Evolutionary conservation across 2,329 filamentous ascomycete genomes (phyloP).

Genomic region (Pseudogymnoascus sp.): DNA sequence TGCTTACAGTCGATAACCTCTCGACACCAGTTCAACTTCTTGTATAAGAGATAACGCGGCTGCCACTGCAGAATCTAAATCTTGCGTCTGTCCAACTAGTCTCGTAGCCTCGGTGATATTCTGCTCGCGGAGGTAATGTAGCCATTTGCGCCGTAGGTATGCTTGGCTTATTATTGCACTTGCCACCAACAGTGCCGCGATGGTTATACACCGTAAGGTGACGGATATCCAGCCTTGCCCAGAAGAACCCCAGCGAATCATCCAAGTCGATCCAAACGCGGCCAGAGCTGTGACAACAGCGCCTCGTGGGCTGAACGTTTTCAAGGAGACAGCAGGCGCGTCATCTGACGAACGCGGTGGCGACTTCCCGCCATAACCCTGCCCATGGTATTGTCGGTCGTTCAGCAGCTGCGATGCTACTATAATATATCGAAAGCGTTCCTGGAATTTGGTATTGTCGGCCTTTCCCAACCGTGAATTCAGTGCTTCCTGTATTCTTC

Average conservation of each 20-base stretch:
- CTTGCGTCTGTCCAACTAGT: constrained; percentile 67
- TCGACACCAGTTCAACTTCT: constrained; percentile 89
- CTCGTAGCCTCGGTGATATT: constrained; percentile 59
- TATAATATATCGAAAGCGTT: constrained; percentile 88
- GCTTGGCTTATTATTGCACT: constrained; percentile 56
- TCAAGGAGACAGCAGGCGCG: neutral
- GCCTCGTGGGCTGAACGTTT: constrained; percentile 48
- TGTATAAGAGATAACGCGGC: constrained; percentile 77
- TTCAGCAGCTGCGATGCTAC: constrained; percentile 84
- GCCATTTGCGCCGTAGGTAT: constrained; percentile 71
- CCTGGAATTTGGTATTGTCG: constrained; percentile 78
- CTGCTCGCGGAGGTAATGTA: constrained; percentile 68
- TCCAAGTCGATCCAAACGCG: constrained; percentile 49
- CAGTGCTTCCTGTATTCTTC: constrained; percentile 49
- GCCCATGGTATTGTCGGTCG: constrained; percentile 51
- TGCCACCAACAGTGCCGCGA: constrained; percentile 42
- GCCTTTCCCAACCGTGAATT: constrained; percentile 64
- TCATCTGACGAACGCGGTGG: neutral
- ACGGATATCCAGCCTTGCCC: constrained; percentile 49
- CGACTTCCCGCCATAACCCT: constrained; percentile 21
- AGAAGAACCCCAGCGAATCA: constrained; percentile 61
- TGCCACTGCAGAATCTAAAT: constrained; percentile 69
- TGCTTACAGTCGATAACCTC: constrained; percentile 74
- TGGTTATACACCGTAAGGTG: constrained; percentile 27
- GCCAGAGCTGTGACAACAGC: constrained; percentile 56